Evolutionary conservation across 331 rosid species (phyloP).

Genomic region (Prunus yedoensis): DNA sequence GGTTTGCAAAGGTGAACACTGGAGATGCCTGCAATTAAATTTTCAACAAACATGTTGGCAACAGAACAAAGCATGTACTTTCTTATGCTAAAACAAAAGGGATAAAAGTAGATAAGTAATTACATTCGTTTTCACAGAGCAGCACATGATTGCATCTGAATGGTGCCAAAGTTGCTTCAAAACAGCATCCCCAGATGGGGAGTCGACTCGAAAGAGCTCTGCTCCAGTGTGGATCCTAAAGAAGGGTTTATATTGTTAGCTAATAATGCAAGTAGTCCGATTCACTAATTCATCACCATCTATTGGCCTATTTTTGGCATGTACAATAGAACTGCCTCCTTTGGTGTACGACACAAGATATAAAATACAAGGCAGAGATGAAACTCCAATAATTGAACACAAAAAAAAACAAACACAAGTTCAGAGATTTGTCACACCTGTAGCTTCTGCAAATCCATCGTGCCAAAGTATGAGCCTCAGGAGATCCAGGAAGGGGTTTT

Average conservation of each 20-base stretch:
- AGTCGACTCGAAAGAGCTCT: conserved; percentile 59
- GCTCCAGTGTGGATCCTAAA: conserved; percentile 71
- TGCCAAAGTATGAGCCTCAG: conserved; percentile 88
- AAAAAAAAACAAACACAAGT: too few relatives aligned
- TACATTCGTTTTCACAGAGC: conserved; percentile 84
- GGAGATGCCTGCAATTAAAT: conserved; percentile 71
- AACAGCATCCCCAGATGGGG: conserved; percentile 63
- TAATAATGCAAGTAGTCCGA: background rate
- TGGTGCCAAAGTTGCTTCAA: conserved; percentile 94
- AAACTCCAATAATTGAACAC: background rate
- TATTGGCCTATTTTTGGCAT: background rate
- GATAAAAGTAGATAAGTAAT: background rate
- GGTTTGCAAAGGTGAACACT: conserved; percentile 87
- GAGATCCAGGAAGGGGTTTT: conserved; percentile 81
- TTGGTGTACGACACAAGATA: too few relatives aligned
- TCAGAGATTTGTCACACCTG: conserved; percentile 39
- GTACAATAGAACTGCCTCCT: background rate
- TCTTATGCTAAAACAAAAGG: background rate
- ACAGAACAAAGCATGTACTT: background rate
- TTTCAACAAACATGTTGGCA: background rate
- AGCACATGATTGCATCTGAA: conserved; percentile 91
- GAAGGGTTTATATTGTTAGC: background rate
- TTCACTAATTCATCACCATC: background rate
- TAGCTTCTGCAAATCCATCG: conserved; percentile 84
- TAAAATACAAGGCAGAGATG: too few relatives aligned